Evolutionary conservation across 495 filamentous ascomycete genomes (phyloP).

Genomic region (Xylaria longipes): DNA sequence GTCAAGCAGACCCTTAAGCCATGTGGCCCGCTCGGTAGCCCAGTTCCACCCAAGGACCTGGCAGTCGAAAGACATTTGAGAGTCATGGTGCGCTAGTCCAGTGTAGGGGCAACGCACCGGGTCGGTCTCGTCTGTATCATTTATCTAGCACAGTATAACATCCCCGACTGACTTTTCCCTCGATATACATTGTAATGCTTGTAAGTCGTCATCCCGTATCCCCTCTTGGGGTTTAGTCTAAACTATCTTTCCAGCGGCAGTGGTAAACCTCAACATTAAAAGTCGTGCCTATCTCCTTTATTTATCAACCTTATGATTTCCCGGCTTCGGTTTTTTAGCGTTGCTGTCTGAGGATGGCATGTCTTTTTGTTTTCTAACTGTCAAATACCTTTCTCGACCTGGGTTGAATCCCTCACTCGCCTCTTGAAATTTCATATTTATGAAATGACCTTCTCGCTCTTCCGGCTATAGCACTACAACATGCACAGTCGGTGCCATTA

Average conservation of each 20-base stretch:
- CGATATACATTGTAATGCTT: conserved; percentile 42
- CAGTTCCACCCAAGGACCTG: conserved; percentile 8
- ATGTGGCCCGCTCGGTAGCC: conserved; percentile 22
- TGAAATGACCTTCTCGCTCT: background rate
- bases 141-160: conserved; percentile 3
- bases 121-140: background rate
- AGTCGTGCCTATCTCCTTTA: background rate
- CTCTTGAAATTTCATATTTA: background rate
- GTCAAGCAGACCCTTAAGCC: conserved; percentile 15
- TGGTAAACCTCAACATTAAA: conserved; percentile 6
- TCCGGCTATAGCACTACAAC: background rate
- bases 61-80: conserved; percentile 22
- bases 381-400: background rate
- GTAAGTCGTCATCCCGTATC: conserved; percentile 39
- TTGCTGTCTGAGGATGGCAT: background rate
- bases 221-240: conserved; percentile 30
- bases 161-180: conserved; percentile 21
- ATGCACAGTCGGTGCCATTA: background rate
- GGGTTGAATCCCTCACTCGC: background rate
- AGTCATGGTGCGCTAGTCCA: conserved; percentile 19
- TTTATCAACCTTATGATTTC: background rate
- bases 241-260: conserved; percentile 17
- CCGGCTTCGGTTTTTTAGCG: background rate
- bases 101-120: conserved; percentile 1
- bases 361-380: background rate